phyloP scores from a whole-genome alignment of 306 rosid genomes.

The Rosa multiflora region DNA sequence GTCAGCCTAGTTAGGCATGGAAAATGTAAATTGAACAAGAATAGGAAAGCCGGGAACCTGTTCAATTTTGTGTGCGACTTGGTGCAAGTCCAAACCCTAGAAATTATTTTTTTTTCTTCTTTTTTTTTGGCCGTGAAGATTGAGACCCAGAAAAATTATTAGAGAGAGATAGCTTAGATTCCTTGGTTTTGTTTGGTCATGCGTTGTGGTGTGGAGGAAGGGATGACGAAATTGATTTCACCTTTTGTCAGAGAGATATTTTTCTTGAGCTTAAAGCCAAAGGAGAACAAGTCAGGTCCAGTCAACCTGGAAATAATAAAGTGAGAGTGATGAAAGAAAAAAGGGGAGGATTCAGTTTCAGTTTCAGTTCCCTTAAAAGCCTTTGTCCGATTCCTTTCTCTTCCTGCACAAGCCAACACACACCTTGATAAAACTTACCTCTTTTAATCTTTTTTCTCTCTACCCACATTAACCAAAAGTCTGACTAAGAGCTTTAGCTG shows the following conservation, averaged over 20 bases:
- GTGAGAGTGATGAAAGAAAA: constrained; percentile 2
- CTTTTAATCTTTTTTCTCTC: background rate
- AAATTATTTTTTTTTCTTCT: background rate
- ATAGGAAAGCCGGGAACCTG: constrained; percentile 10
- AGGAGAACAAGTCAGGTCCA: background rate
- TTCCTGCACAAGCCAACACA: background rate
- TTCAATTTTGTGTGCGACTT: background rate
- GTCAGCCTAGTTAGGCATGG: background rate
- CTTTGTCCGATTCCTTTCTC: background rate
- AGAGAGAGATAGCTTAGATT: background rate
- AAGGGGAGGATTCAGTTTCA: background rate
- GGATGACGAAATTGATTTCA: constrained; percentile 13
- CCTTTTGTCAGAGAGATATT: constrained; percentile 6
- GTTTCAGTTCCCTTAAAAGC: background rate
- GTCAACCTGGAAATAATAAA: background rate
- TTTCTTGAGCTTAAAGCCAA: constrained; percentile 1
- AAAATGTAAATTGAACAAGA: background rate
- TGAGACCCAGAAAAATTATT: constrained; percentile 14
- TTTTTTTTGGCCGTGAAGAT: background rate
- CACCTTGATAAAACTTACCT: background rate
- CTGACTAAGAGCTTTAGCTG: background rate
- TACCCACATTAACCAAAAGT: background rate
- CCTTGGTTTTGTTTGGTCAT: constrained; percentile 6
- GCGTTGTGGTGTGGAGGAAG: background rate
- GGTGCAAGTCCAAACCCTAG: constrained; percentile 17